Evolutionary conservation across 768 basidiomycete species (phyloP), one percentile per base, ranked within the genome.

Genomic region (Tylopilus rubrobrunneus): DNA sequence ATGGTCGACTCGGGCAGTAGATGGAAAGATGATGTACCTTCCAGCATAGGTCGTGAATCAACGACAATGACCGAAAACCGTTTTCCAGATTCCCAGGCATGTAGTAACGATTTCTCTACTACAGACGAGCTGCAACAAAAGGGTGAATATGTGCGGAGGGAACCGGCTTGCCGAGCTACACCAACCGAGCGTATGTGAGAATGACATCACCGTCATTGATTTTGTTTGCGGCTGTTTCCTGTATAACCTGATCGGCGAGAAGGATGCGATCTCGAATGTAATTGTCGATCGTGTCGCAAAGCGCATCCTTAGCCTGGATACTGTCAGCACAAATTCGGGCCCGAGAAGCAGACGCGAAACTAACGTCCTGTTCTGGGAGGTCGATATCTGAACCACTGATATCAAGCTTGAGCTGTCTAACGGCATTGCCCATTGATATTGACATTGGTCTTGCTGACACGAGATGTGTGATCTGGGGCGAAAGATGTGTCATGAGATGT

Each of bases 231-330:
- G 94, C 92, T 49, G 86, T 82, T 56, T 89, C 85, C 66, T 91
- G 85, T 45, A 99, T 98, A 49, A 98, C 91, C 66, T 94, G 83
- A 71, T 89, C 96, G 3, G 97, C 97, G 43, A 91, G 78, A 57
- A 91, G 85, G 61, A 99, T 97, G 43, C 94, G 82, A 72, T 98
- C 96, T 27, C 87, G 85, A 65, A 98, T 90, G 68, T 96, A 99
- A 52, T 85, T 83, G 66, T 96, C 93, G 52, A 99, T 98, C 63
- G 88, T 87, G 46, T 78, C 76, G 63, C 89, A 88, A 6, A 99
- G 74, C 4, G 77, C 76, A 63, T 92, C 80, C 72, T 98, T 98
- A 21, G 95, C 95, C 94, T 98, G 60, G 19, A 53, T 49, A 27
- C 27, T 10, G 48, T 63, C 33, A 59, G 44, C 3, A 25, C 19